Base-by-base conservation (phyloP, 2,329 filamentous ascomycete species). In the Whalleya microplaca region DNA sequence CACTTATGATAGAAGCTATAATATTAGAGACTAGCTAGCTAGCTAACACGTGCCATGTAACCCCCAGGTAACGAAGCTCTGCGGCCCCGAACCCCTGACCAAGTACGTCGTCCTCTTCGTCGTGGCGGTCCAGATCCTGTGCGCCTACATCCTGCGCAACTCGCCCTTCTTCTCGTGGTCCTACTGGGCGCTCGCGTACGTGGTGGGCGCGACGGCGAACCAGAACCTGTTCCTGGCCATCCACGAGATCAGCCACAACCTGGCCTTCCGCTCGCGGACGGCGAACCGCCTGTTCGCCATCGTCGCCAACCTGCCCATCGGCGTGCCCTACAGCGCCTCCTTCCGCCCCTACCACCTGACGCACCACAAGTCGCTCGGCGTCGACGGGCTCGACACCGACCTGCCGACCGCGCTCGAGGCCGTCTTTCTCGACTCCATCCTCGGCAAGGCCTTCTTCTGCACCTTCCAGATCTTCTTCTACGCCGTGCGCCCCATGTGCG, bases 381-480 rank as follows among this genome's bases (percentile, higher is more conserved):
- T 99, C 48, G 91, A 96, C 69, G 95, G 95, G 54, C 85, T 99
- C 43, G 95, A 99, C 74, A 96, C 94, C 44, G 95, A 99, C 71
- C 87, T 99, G 23, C 95, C 95, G 21, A 98, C 95, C 18, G 86
- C 91, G 47, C 76, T 97, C 48, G 95, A 99, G 79, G 94, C 92
- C 61, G 77, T 96, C 71, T 89, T 99, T 73, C 88, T 99, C 68
- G 91, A 99, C 80, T 97, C 92, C 7, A 88, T 99, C 67, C 85
- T 94, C 18, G 95, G 95, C 73, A 99, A 99, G 78, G 89, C 95
- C 64, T 99, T 99, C 81, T 99, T 99, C 84, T 94, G 90, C 79
- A 99, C 95, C 65, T 99, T 97, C 79, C 95, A 99, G 77, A 97
- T 99, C 75, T 84, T 99, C 72, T 99, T 99, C 84, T 99, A 99